Evolutionary conservation across 2,329 filamentous ascomycete genomes (phyloP).

Genomic region (Trichoderma sp.): DNA sequence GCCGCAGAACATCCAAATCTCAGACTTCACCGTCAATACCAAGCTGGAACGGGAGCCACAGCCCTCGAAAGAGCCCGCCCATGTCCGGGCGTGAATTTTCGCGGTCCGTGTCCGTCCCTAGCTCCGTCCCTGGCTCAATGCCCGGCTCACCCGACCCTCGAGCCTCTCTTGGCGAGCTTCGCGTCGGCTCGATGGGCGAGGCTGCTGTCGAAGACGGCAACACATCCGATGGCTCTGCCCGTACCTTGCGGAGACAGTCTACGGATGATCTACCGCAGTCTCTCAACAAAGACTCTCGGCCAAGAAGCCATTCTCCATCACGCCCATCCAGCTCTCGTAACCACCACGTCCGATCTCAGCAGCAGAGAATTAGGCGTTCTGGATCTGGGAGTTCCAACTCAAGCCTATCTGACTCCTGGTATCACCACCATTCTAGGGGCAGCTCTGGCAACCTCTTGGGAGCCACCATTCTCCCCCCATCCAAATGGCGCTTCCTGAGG

Average conservation of each 20-base stretch:
- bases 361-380: slow-evolving; percentile 80
- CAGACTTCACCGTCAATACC: slow-evolving; percentile 77
- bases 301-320: slow-evolving; percentile 78
- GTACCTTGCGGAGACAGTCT: slow-evolving; percentile 51
- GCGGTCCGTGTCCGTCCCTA: slow-evolving; percentile 67
- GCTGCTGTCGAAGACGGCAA: slow-evolving; percentile 48
- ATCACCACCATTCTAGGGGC: slow-evolving; percentile 59
- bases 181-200: slow-evolving; percentile 62
- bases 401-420: slow-evolving; percentile 65
- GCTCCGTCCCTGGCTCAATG: slow-evolving; percentile 44
- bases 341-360: slow-evolving; percentile 64
- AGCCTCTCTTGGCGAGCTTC: slow-evolving; percentile 51
- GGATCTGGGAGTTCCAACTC: slow-evolving; percentile 93
- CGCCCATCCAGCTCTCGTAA: slow-evolving; percentile 77
- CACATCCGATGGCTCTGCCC: slow-evolving; percentile 36
- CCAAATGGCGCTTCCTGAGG: slow-evolving; percentile 93
- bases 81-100: slow-evolving; percentile 66
- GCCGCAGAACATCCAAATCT: slow-evolving; percentile 82
- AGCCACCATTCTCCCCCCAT: slow-evolving; percentile 71
- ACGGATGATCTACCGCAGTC: slow-evolving; percentile 49
- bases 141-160: slow-evolving; percentile 62
- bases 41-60: slow-evolving; percentile 58
- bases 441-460: slow-evolving; percentile 78
- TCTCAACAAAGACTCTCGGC: slow-evolving; percentile 51
- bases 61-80: slow-evolving; percentile 63